Conservation (phyloP, 441 rosid genomes). For the Erysimum cheiri region DNA sequence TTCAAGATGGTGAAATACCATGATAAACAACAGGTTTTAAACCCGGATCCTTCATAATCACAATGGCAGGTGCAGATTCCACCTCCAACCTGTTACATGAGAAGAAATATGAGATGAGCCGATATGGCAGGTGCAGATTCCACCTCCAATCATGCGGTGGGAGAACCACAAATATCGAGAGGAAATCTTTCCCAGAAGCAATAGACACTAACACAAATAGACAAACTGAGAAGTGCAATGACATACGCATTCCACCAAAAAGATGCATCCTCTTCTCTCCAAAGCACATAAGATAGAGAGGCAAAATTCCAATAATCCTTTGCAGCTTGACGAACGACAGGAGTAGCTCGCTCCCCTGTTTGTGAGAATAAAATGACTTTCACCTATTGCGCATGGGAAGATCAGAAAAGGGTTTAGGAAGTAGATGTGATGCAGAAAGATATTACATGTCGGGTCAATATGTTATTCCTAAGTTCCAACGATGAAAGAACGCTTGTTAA, state of each 20-base stretch:
- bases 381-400: slow-evolving; percentile 57
- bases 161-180: slow-evolving; percentile 12
- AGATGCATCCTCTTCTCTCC: slow-evolving; percentile 95
- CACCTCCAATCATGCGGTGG: slow-evolving; percentile 15
- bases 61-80: slow-evolving; percentile 96
- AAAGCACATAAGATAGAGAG: slow-evolving; percentile 78
- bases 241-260: slow-evolving; percentile 97
- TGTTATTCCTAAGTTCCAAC: slow-evolving; percentile 1
- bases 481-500: slow-evolving; percentile 21
- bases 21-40: slow-evolving; percentile 84
- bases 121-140: neutral
- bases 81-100: slow-evolving; percentile 79
- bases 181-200: slow-evolving; percentile 10
- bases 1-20: slow-evolving; percentile 57
- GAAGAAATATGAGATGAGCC: slow-evolving; percentile 40
- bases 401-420: slow-evolving; percentile 24
- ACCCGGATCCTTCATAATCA: slow-evolving; percentile 90
- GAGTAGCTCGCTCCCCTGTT: slow-evolving; percentile 97
- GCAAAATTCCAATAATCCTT: slow-evolving; percentile 81
- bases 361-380: slow-evolving; percentile 93
- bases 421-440: slow-evolving; percentile 21
- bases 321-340: slow-evolving; percentile 81
- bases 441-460: slow-evolving; percentile 14
- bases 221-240: slow-evolving; percentile 37
- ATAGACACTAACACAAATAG: slow-evolving; percentile 11